These are phyloP conservation scores for Inga oerstediana DNA, from an alignment of 306 rosid species.

Conservation along the genomic window DNA sequence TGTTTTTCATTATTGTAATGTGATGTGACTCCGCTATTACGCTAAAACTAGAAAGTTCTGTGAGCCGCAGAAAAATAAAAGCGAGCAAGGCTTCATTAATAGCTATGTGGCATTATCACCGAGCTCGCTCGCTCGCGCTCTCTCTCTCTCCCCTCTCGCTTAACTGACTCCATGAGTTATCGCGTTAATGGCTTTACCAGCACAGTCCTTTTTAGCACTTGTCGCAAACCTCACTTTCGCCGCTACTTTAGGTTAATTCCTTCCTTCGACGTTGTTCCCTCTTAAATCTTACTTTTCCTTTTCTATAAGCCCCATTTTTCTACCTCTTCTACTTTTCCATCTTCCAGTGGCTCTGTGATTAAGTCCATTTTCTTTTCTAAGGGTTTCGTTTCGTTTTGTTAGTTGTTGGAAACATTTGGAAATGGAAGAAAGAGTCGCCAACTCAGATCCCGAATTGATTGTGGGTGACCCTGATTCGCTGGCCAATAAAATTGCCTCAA, in stretches of 20 bases:
- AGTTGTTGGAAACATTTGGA: constrained; percentile 31
- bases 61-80: neutral
- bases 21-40: no score
- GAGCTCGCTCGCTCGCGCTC: neutral
- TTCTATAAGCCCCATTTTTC: neutral
- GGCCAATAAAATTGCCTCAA: constrained; percentile 51
- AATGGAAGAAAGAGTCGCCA: constrained; percentile 45
- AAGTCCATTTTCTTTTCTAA: constrained; percentile 8
- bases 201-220: neutral
- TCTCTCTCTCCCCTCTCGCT: neutral
- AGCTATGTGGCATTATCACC: neutral
- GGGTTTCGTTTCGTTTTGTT: constrained; percentile 41
- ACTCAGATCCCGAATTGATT: constrained; percentile 32
- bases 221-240: neutral
- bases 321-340: neutral
- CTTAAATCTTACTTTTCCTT: neutral
- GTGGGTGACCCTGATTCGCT: constrained; percentile 48
- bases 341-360: no score
- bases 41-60: neutral
- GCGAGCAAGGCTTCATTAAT: neutral
- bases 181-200: neutral
- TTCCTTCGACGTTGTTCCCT: neutral
- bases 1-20: neutral
- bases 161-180: neutral
- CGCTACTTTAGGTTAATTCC: neutral